Evolutionary conservation across 163 green algal species (phyloP).

Genomic region (Chloroidium sp.): DNA sequence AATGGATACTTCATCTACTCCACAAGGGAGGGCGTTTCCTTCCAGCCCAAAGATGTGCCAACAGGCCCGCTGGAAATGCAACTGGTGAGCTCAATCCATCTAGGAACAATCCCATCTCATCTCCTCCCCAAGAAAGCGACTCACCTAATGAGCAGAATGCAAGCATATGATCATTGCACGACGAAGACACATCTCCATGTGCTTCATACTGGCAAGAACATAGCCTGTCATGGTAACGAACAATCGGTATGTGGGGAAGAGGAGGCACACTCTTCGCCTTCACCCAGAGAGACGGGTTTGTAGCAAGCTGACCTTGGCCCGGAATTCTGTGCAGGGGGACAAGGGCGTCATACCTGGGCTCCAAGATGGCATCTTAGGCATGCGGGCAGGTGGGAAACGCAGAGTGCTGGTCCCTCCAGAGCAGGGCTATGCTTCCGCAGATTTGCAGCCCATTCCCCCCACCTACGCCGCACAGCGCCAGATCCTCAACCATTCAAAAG

Average conservation of each 20-base stretch:
- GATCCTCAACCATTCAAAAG: constrained; percentile 59
- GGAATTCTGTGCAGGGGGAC: constrained; percentile 4
- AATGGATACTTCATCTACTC: constrained; percentile 72
- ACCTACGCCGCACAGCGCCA: constrained; percentile 73
- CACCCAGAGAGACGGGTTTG: not conserved
- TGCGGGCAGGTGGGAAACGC: constrained; percentile 47
- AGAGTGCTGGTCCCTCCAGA: constrained; percentile 55
- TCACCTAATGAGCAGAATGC: no score
- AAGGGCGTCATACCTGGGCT: constrained; percentile 26
- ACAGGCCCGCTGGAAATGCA: constrained; percentile 40
- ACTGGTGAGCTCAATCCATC: constrained; percentile 20
- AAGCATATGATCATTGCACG: no score
- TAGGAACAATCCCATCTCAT: no score
- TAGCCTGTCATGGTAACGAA: no score
- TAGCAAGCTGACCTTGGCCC: not conserved
- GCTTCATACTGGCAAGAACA: no score
- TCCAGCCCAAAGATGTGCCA: constrained; percentile 73
- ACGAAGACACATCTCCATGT: no score
- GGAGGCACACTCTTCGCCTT: no score
- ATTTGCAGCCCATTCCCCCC: constrained; percentile 46
- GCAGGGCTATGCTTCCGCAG: constrained; percentile 41
- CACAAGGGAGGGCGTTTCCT: constrained; percentile 49
- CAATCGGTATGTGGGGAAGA: no score
- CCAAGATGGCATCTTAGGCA: constrained; percentile 35
- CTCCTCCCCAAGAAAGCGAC: no score